Base-by-base conservation (phyloP, 495 filamentous ascomycete genomes). In the Jackrogersella multiformis region DNA sequence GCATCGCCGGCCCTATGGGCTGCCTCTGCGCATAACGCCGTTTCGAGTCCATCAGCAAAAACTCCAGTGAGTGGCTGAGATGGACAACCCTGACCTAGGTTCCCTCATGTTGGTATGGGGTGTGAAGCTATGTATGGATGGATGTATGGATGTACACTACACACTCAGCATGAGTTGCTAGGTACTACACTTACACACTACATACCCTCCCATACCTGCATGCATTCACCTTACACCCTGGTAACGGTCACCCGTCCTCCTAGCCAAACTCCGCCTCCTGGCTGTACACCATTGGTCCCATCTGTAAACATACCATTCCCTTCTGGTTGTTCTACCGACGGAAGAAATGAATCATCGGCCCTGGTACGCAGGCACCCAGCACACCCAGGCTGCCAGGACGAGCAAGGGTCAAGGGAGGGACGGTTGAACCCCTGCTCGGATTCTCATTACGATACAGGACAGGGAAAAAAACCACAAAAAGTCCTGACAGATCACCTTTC, bases 291-390 rank as follows among this genome's bases (percentile, higher is more conserved):
- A 73, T 67, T 70, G 69, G 66, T 28, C 42, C 46, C 61, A 12
- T 56, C 58, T 45, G 63, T 44, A 70, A 69, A 73, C 69, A 67
- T 62, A 66, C 73, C 65, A 71, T 75, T 71, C 73, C 70, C 51
- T 66, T 75, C 68, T 68, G 45, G 67, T 64, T 36, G 61, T 53
- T 56, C 54, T 52, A 56, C 57, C 49, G 58, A 69, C 42, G 56
- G 63, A 64, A 52, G 61, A 55, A 72, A 64, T 62, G 71, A 65
- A 65, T 61, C 55, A 71, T 70, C 59, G 60, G 49, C 64, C 64
- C 68, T 62, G 66, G 61, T 61, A 66, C 45, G 66, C 56, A 69
- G 66, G 56, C 67, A 69, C 61, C 61, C 55, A 61, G 42, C 24
- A 28, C n/a, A 42, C 38, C 38, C 15, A 18, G 45, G 48, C n/a